Conservation (phyloP, 1,284 basidiomycete species). For the Malassezia vespertilionis region DNA sequence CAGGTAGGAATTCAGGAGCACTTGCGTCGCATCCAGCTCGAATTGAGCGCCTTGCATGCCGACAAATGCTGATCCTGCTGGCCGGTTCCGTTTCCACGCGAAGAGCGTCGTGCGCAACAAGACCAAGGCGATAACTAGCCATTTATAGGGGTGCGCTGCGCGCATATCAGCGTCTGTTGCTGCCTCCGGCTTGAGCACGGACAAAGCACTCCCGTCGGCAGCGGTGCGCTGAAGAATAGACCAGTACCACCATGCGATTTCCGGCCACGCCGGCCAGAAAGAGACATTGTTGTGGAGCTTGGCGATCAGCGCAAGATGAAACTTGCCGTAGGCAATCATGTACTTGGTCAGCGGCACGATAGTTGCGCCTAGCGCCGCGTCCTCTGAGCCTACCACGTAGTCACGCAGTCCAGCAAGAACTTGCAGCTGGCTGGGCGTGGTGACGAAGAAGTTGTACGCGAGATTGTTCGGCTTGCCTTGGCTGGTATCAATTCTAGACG, state of each 20-base stretch:
- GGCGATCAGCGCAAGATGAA: slow-evolving; percentile 36
- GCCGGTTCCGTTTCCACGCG: slow-evolving; percentile 31
- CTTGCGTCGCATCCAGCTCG: slow-evolving; percentile 29
- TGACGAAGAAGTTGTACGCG: slow-evolving; percentile 36
- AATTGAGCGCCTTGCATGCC: slow-evolving; percentile 23
- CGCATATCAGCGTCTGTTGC: slow-evolving; percentile 20
- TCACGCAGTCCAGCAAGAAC: slow-evolving; percentile 22
- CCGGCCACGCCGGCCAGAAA: slow-evolving; percentile 39
- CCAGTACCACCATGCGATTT: slow-evolving; percentile 45
- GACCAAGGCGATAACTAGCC: slow-evolving; percentile 38
- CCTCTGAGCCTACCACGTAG: background rate
- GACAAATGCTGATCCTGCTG: slow-evolving; percentile 23
- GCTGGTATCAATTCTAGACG: slow-evolving; percentile 16
- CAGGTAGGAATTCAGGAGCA: slow-evolving; percentile 34
- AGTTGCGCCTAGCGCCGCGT: slow-evolving; percentile 7
- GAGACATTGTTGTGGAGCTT: slow-evolving; percentile 37
- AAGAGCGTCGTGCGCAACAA: slow-evolving; percentile 31
- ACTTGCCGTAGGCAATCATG: slow-evolving; percentile 37
- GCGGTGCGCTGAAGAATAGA: slow-evolving; percentile 18
- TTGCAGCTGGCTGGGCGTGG: slow-evolving; percentile 31
- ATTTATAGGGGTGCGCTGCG: slow-evolving; percentile 32
- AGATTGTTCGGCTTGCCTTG: slow-evolving; percentile 25
- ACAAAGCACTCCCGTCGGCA: slow-evolving; percentile 19
- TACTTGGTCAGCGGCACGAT: slow-evolving; percentile 37
- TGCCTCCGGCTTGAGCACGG: slow-evolving; percentile 23